Evolutionary conservation across 2,329 filamentous ascomycete genomes (phyloP), one percentile per base, ranked within the genome.

Genomic region (Cytospora mali): DNA sequence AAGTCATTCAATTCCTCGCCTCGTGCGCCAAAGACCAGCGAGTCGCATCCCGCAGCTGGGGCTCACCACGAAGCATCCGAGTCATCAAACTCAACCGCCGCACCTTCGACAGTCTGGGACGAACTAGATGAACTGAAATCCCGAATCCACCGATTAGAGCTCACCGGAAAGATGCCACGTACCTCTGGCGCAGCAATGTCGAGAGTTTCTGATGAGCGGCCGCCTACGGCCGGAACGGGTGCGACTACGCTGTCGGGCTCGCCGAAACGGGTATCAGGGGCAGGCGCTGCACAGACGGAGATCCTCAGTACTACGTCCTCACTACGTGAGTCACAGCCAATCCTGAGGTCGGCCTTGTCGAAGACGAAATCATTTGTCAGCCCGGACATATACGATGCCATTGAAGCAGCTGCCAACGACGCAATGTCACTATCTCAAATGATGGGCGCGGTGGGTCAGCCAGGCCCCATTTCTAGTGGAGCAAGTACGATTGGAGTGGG

Each of bases 51-150:
- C 31, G 75, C 71, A 46, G 70, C 73, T 10, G 81, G 82, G 51
- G 70, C 72, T 23, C 77, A 84, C 63, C 69, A 79, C 29, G 88
- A 93, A 70, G 89, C 88, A 10, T 93, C 92, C 0, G 92, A 95
- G 70, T 98, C 95, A 0, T 94, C 90, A 0, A 83, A 90, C 35
- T 98, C 95, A 0, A 95, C 92, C 0, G 93, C 89, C 1, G 92
- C 92, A 1, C 92, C 93, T 14, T 96, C 93, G 2, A 97, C 93
- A 0, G 92, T 99, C 3, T 99, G 95, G 95, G 95, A 98, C 73
- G 95, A 99, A 75, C 79, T 99, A 29, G 95, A 98, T 69, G 95
- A 98, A 67, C 79, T 99, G 53, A 98, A 98, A 74, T 95, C 92
- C 48, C 87, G 95, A 31, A 97, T 99, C 69, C 88, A 92, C 69